Base-by-base conservation (phyloP, 805 yeast species). In the Hanseniaspora jakobsenii region DNA sequence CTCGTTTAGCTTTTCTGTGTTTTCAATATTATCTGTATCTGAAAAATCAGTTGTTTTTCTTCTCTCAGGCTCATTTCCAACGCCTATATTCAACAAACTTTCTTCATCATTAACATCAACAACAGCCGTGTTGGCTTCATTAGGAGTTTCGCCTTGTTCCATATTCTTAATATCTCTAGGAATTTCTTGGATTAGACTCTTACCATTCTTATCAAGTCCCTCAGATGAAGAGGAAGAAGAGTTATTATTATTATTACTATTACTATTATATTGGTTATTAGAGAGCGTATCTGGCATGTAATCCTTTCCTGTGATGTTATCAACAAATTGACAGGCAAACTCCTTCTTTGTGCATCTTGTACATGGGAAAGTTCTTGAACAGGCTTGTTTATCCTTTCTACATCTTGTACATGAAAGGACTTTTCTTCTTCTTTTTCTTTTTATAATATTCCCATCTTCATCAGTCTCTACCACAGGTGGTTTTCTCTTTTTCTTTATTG, bases 361-460 rank as follows among this genome's bases (percentile, higher is more conserved):
- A 23, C 46, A 42, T 16, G 46, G 46, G 12, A 26, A 42, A 16
- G 37, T 31, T 35, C 46, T 42, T 5, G 39, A 22, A 29, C 46
- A 42, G 1, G 46, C 46, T 35, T 42, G 46, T 18, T 42, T 42
- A 26, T 42, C 46, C 13, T 42, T 42, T 42, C 46, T 42, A 26
- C 46, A 42, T 42, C 37, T 42, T 22, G 27, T 30, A 23, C 46
- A 42, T 6, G 46, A 42, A 2, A 42, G 9, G 13, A 42, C 46
- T 13, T 42, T 42, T 42, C 46, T 42, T 22, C 34, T 42, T 42
- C 46, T 42, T 29, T 28, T 42, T 27, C 34, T 42, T 17, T 42
- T 42, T n/a, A n/a, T n/a, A 16, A 17, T 32, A 3, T 6, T 12
- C 2, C 12, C 14, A 32, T 21, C 37, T 23, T 34, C 14, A 18